Conservation (phyloP, 176 grass and related monocot species). For the Lolium perenne region DNA sequence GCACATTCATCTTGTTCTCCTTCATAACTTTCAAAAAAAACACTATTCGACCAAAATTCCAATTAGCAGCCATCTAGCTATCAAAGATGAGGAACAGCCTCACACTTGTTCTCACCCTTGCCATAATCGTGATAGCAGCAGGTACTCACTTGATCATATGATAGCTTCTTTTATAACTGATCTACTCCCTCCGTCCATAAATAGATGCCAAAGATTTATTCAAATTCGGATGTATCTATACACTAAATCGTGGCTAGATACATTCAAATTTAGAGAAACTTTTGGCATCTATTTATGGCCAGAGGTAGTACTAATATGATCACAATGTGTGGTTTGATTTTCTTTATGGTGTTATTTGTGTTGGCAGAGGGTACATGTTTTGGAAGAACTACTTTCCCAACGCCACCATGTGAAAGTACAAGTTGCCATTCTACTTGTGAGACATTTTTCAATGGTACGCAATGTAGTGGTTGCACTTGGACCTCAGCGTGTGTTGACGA, state of each 20-base stretch:
- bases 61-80: neutral
- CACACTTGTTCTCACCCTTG: neutral
- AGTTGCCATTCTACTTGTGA: neutral
- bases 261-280: no score
- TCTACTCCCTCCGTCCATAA: no score
- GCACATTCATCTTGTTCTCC: neutral
- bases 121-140: neutral
- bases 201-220: no score
- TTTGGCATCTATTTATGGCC: no score
- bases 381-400: slow-evolving; percentile 17
- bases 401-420: neutral
- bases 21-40: neutral
- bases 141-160: neutral
- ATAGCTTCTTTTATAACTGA: neutral
- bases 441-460: neutral
- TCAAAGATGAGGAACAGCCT: neutral
- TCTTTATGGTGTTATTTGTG: neutral
- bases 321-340: neutral
- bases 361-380: neutral
- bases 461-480: neutral
- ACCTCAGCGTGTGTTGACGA: neutral
- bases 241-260: no score
- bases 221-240: no score
- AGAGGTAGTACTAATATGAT: neutral
- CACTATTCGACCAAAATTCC: neutral